A percentile compares a stretch with the other conserved stretches of the same genome.
Evolutionary conservation across 768 basidiomycete genomes (phyloP).

Genomic region (Leucocoprinus leucothites): DNA sequence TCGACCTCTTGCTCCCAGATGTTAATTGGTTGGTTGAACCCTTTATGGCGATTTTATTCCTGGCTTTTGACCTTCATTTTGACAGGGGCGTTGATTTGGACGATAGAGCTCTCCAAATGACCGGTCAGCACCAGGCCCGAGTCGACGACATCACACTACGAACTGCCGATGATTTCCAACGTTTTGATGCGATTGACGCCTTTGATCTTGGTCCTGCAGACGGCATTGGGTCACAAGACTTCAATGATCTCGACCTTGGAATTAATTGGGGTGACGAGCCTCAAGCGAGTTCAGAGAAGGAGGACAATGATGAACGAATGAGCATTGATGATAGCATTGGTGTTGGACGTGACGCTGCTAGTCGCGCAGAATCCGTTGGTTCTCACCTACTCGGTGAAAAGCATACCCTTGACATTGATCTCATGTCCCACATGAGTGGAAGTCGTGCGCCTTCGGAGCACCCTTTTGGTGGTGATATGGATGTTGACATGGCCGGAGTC

Average conservation of each 20-base stretch:
- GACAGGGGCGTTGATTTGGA: constrained; percentile 79
- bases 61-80: constrained; percentile 11
- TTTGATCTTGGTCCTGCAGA: constrained; percentile 78
- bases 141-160: constrained; percentile 88
- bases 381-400: constrained; percentile 54
- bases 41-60: not conserved
- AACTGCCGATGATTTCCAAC: constrained; percentile 66
- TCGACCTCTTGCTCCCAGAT: constrained; percentile 78
- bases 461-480: constrained; percentile 55
- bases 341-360: constrained; percentile 70
- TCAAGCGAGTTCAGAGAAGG: constrained; percentile 29
- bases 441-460: constrained; percentile 68
- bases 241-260: constrained; percentile 67
- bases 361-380: constrained; percentile 54
- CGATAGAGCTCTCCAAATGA: constrained; percentile 57
- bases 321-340: constrained; percentile 63
- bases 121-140: constrained; percentile 80
- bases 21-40: constrained; percentile 59
- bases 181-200: constrained; percentile 66
- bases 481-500: constrained; percentile 51
- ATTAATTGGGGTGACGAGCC: constrained; percentile 72
- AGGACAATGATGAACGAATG: constrained; percentile 47
- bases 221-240: constrained; percentile 86
- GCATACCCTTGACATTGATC: constrained; percentile 54
- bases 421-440: constrained; percentile 53